A percentile compares a stretch with the other conserved stretches of the same genome.
Conservation (phyloP, 257 asterid species). For the Petunia secreta region DNA sequence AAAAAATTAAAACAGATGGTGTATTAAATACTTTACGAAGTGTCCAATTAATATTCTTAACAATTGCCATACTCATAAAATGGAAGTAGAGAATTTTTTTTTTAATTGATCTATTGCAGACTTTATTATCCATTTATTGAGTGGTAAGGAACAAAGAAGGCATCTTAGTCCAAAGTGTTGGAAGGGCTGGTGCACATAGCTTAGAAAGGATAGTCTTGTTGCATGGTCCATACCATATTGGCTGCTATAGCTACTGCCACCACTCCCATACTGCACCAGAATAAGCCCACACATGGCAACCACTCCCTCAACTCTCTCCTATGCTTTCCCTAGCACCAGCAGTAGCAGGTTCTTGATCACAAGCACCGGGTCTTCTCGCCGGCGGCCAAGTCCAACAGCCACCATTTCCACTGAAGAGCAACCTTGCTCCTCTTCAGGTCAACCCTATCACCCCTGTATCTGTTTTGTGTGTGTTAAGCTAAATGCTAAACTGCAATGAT, state of each 20-base stretch:
- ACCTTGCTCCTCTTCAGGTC: slow-evolving; percentile 30
- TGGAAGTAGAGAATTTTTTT: too few relatives aligned
- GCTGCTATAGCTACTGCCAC: slow-evolving; percentile 7
- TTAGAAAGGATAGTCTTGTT: neutral
- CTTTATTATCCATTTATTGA: slow-evolving; percentile 2
- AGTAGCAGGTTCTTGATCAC: slow-evolving; percentile 16
- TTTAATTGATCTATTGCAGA: neutral
- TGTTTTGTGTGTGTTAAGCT: neutral
- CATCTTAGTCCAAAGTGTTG: neutral
- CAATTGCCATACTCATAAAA: neutral
- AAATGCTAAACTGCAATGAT: neutral
- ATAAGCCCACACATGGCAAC: slow-evolving; percentile 5
- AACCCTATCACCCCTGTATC: neutral
- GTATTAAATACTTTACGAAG: too few relatives aligned
- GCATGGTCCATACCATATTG: neutral
- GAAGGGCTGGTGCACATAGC: neutral
- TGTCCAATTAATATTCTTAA: too few relatives aligned
- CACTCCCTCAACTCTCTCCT: slow-evolving; percentile 25
- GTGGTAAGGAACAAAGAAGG: slow-evolving; percentile 2
- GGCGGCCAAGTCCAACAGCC: neutral
- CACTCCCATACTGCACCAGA: neutral
- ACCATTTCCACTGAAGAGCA: slow-evolving; percentile 12
- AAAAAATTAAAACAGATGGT: too few relatives aligned
- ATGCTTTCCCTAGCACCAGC: slow-evolving; percentile 13
- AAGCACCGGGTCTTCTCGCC: neutral